Conservation (phyloP, 768 basidiomycete genomes). For the Leccinum truebloodii region DNA sequence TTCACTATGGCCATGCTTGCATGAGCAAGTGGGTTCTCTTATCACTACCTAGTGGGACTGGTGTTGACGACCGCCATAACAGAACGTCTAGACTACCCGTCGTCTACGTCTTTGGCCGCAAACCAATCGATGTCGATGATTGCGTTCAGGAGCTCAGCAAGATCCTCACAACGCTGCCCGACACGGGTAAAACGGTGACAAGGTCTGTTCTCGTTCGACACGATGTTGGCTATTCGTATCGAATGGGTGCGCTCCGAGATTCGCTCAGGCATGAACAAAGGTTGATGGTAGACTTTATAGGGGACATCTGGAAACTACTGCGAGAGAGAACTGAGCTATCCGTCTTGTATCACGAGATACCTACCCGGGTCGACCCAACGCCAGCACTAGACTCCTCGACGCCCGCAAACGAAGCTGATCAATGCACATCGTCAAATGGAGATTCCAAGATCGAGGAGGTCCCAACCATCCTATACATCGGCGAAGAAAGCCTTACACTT, state of each 20-base stretch:
- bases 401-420: not conserved
- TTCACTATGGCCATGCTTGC: constrained; percentile 97
- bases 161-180: constrained; percentile 26
- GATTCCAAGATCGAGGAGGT: constrained; percentile 2
- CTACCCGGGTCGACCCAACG: constrained; percentile 25
- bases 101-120: constrained; percentile 87
- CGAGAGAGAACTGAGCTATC: constrained; percentile 28
- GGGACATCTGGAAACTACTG: constrained; percentile 18
- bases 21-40: constrained; percentile 73
- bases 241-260: constrained; percentile 47
- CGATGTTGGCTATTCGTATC: constrained; percentile 78
- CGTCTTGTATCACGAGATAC: constrained; percentile 41
- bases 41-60: not conserved
- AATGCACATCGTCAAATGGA: not conserved
- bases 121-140: constrained; percentile 54
- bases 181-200: constrained; percentile 2
- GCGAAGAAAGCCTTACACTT: constrained; percentile 75
- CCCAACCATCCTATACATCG: constrained; percentile 57
- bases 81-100: constrained; percentile 89
- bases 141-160: constrained; percentile 47
- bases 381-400: not conserved
- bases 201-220: constrained; percentile 59
- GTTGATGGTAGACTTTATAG: constrained; percentile 9
- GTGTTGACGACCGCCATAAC: constrained; percentile 2
- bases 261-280: not conserved